These are phyloP conservation scores for Neonectria coccinea DNA, from an alignment of 2,329 filamentous ascomycete genomes.

Conservation along the genomic window DNA sequence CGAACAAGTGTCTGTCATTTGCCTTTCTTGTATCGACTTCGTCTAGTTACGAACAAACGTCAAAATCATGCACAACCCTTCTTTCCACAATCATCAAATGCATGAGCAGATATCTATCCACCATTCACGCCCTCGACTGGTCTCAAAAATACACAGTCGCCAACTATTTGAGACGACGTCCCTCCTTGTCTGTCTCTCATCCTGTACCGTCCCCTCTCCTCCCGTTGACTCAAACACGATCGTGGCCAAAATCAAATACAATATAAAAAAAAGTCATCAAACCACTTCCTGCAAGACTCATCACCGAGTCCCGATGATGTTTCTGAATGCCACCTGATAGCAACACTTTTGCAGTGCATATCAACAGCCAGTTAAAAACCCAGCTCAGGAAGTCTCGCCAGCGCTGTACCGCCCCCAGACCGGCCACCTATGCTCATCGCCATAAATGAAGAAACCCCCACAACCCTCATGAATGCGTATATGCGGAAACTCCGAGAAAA, in stretches of 20 bases:
- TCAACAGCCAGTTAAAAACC: constrained; percentile 31
- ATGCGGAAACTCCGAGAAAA: constrained; percentile 43
- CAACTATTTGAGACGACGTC: constrained; percentile 13
- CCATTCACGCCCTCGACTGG: constrained; percentile 19
- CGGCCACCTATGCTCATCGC: constrained; percentile 41
- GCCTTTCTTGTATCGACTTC: constrained; percentile 23
- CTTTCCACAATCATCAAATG: constrained; percentile 32
- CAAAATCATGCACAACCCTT: constrained; percentile 29
- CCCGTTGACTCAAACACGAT: constrained; percentile 8
- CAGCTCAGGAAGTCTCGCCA: constrained; percentile 39
- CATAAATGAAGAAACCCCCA: constrained; percentile 38
- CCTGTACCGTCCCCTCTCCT: constrained; percentile 7
- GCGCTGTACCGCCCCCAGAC: constrained; percentile 38
- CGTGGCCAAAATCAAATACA: constrained; percentile 21
- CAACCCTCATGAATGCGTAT: constrained; percentile 40
- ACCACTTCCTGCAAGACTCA: constrained; percentile 13
- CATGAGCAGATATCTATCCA: constrained; percentile 37
- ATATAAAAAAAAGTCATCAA: constrained; percentile 18
- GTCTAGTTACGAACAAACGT: constrained; percentile 19
- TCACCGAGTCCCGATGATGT: constrained; percentile 16
- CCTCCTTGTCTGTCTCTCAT: constrained; percentile 9
- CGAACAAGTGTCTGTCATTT: constrained; percentile 19
- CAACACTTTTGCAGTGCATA: constrained; percentile 17
- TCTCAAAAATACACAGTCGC: constrained; percentile 19
- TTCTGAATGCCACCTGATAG: constrained; percentile 12